These are phyloP conservation scores for Cynanchum wilfordii DNA, from an alignment of 257 asterid genomes.

Conservation along the genomic window DNA sequence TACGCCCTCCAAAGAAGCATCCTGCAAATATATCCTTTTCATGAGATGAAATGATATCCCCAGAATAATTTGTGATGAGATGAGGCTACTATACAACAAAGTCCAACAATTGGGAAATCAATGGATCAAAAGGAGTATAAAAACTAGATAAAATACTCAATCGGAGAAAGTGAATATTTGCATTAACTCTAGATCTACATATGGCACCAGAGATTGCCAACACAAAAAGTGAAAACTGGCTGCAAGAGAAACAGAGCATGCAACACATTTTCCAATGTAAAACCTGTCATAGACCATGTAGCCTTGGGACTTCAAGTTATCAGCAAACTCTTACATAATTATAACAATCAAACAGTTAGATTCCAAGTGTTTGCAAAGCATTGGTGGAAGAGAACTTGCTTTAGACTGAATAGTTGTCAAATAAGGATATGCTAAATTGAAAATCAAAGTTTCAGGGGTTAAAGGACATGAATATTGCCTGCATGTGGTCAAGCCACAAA, in stretches of 20 bases:
- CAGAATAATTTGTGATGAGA: neutral
- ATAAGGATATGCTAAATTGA: neutral
- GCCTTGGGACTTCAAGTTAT: neutral
- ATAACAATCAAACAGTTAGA: neutral
- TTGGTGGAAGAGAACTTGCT: neutral
- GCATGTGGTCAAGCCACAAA: constrained; percentile 98
- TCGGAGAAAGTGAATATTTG: neutral
- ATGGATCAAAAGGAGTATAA: neutral
- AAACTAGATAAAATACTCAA: neutral
- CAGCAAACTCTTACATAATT: neutral
- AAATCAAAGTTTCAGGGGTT: neutral
- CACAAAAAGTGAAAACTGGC: neutral
- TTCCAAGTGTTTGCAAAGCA: neutral
- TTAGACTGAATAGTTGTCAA: neutral
- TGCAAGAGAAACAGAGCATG: neutral
- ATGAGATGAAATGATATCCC: constrained; percentile 6
- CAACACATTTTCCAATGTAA: neutral
- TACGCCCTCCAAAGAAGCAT: constrained; percentile 89
- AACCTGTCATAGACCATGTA: neutral
- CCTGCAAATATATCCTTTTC: constrained; percentile 41
- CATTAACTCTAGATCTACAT: neutral
- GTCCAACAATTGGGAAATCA: neutral
- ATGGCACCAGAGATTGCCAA: neutral
- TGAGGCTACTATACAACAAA: constrained; percentile 1
- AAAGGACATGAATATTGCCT: constrained; percentile 41